A percentile compares a stretch with the other conserved stretches of the same genome.
Evolutionary conservation across 176 grass and related monocot genomes (phyloP).

Genomic region (Zoysia pacifica): DNA sequence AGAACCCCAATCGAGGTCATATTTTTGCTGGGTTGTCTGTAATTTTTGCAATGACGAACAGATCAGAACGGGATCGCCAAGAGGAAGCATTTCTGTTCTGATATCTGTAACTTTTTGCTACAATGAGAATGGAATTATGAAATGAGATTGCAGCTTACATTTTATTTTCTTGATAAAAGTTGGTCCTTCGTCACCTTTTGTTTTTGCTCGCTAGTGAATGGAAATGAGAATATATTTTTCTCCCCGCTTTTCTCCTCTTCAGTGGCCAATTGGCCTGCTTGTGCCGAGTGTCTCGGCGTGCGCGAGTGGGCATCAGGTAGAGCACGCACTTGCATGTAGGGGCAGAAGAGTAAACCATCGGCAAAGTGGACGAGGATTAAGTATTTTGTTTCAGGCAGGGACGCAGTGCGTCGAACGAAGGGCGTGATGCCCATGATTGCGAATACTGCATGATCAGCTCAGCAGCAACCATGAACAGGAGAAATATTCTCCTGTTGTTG

Average conservation of each 20-base stretch:
- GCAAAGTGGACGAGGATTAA: slow-evolving; percentile 39
- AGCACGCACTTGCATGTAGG: slow-evolving; percentile 32
- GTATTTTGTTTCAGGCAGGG: slow-evolving; percentile 45
- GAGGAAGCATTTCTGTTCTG: slow-evolving; percentile 5
- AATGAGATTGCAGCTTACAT: slow-evolving; percentile 30
- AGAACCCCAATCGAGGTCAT: slow-evolving; percentile 27
- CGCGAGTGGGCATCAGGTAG: slow-evolving; percentile 43
- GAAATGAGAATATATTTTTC: slow-evolving; percentile 57
- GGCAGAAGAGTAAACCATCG: slow-evolving; percentile 18
- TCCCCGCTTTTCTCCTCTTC: neutral
- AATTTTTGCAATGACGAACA: slow-evolving; percentile 31
- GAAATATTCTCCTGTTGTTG: slow-evolving; percentile 40
- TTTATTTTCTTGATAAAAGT: slow-evolving; percentile 47
- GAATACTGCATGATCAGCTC: slow-evolving; percentile 48
- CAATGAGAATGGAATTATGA: slow-evolving; percentile 4
- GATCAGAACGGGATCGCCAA: neutral
- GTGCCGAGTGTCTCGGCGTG: neutral
- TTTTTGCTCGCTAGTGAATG: slow-evolving; percentile 37
- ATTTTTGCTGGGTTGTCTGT: slow-evolving; percentile 35
- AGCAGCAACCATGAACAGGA: slow-evolving; percentile 33
- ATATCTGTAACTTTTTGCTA: slow-evolving; percentile 20
- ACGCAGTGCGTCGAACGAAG: slow-evolving; percentile 63
- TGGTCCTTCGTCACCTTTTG: slow-evolving; percentile 37
- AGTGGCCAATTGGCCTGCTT: slow-evolving; percentile 21
- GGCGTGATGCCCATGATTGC: slow-evolving; percentile 42